phyloP scores from a whole-genome alignment of 2,329 filamentous ascomycete genomes.

The Phyllosticta citrichinensis region DNA sequence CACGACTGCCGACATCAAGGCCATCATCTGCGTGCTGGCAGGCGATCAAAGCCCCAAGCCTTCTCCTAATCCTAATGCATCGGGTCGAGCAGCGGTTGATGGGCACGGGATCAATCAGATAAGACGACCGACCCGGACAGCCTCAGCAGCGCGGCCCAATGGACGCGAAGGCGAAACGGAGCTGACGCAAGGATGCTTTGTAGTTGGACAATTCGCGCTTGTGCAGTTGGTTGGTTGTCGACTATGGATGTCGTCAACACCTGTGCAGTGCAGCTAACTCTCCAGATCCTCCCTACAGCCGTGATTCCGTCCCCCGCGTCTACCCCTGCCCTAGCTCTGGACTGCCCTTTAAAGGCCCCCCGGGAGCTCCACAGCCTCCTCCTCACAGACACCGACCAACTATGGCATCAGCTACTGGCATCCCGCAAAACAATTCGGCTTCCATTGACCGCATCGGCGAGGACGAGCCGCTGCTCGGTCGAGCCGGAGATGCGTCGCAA shows the following conservation, averaged over 20 bases:
- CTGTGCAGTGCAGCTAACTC: neutral
- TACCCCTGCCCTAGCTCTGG: neutral
- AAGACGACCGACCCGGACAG: neutral
- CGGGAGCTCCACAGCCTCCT: neutral
- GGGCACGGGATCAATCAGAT: neutral
- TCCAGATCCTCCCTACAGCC: neutral
- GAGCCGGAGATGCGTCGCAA: constrained; percentile 64
- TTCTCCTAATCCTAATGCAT: neutral
- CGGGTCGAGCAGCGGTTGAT: neutral
- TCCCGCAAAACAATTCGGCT: constrained; percentile 44
- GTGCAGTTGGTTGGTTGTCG: neutral
- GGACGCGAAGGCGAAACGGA: neutral
- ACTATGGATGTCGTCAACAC: constrained; percentile 6
- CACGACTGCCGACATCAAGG: neutral
- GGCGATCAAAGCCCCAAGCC: neutral
- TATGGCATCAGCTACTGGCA: constrained; percentile 62
- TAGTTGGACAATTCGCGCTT: neutral
- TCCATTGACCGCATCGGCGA: constrained; percentile 27
- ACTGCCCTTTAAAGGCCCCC: constrained; percentile 1
- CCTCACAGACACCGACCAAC: neutral
- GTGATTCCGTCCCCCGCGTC: constrained; percentile 4
- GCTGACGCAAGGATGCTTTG: constrained; percentile 2
- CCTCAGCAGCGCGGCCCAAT: constrained; percentile 1
- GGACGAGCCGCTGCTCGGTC: constrained; percentile 61
- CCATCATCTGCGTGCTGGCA: neutral